These are phyloP conservation scores for Scolecobasidium constrictum DNA, from an alignment of 2,329 filamentous ascomycete genomes.

Conservation along the genomic window DNA sequence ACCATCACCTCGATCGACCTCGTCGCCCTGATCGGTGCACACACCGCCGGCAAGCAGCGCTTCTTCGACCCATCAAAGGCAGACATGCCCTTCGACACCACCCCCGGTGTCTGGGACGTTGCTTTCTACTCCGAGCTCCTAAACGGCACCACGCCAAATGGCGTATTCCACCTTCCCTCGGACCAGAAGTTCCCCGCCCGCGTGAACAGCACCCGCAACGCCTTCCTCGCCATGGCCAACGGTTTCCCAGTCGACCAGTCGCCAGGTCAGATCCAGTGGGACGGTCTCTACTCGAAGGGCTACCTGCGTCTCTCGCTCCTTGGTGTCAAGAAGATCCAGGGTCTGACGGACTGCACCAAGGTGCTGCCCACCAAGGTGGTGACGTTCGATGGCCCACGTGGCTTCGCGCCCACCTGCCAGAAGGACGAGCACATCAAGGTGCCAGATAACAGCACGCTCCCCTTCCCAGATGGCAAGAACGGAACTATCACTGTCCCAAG, in stretches of 20 bases:
- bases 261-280: conserved; percentile 20
- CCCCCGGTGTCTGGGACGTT: conserved; percentile 13
- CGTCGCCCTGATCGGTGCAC: conserved; percentile 44
- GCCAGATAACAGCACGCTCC: too few species aligned
- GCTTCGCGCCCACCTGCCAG: too few species aligned
- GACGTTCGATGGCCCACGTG: too few species aligned
- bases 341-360: conserved; percentile 43
- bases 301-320: conserved; percentile 45
- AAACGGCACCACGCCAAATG: not conserved
- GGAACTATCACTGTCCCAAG: too few species aligned
- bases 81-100: conserved; percentile 5
- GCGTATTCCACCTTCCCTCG: not conserved
- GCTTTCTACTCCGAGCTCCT: not conserved
- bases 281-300: conserved; percentile 39
- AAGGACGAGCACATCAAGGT: too few species aligned
- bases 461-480: too few species aligned
- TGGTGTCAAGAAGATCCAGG: conserved; percentile 46
- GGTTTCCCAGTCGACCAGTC: not conserved
- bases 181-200: conserved; percentile 2
- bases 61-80: conserved; percentile 28
- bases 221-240: not conserved
- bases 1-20: conserved; percentile 40
- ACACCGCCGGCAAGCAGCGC: conserved; percentile 37
- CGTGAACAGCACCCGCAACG: not conserved
- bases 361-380: conserved; percentile 28